Evolutionary conservation across 1,284 basidiomycete genomes (phyloP).

Genomic region (Kwoniella shivajii): DNA sequence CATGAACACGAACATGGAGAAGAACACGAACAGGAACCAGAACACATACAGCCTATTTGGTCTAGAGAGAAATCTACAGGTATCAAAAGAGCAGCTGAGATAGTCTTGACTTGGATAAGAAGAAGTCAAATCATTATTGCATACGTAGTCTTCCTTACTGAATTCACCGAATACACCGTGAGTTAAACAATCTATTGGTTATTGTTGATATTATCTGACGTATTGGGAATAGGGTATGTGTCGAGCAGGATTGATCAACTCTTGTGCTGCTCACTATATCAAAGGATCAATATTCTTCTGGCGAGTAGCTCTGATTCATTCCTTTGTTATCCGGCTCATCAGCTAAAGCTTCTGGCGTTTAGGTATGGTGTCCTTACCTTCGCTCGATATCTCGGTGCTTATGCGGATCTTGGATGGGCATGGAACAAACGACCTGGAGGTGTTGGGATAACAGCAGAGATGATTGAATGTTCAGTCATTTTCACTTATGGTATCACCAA

Average conservation of each 20-base stretch:
- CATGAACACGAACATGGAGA: neutral
- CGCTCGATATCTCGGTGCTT: conserved; percentile 87
- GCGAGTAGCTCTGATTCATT: conserved; percentile 17
- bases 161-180: conserved; percentile 40
- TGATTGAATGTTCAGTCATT: conserved; percentile 82
- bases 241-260: conserved; percentile 65
- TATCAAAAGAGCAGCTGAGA: conserved; percentile 22
- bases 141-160: conserved; percentile 42
- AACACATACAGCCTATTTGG: conserved; percentile 10
- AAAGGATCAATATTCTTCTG: conserved; percentile 90
- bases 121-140: conserved; percentile 43
- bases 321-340: neutral
- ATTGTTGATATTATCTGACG: neutral
- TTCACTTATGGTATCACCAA: conserved; percentile 89
- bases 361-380: conserved; percentile 84
- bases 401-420: conserved; percentile 87
- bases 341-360: neutral
- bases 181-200: conserved; percentile 15
- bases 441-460: conserved; percentile 70
- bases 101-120: conserved; percentile 40
- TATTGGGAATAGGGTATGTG: conserved; percentile 39
- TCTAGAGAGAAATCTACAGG: conserved; percentile 14
- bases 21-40: neutral
- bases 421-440: conserved; percentile 68
- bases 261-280: conserved; percentile 89